Evolutionary conservation across 2,329 filamentous ascomycete genomes (phyloP), one percentile per base, ranked within the genome.

Genomic region (Harringtonia lauricola): DNA sequence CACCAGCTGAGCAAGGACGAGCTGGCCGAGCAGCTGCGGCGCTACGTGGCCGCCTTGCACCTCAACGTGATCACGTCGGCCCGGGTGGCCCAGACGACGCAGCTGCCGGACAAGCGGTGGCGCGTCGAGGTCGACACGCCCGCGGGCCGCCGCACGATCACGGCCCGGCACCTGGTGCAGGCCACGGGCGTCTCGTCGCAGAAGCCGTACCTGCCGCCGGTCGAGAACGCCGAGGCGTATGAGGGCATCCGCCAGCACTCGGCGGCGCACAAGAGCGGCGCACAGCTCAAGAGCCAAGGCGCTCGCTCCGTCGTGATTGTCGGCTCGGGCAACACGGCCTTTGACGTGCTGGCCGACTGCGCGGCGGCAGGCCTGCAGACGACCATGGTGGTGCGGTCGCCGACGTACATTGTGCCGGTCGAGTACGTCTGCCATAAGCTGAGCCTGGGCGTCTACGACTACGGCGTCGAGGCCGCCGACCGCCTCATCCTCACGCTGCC

Each of bases 271-370:
- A 39, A 9, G 8, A 44, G 21, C 31, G 42, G 29, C 6, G 15
- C 8, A 0, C 21, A 22, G 7, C 29, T 44, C 5, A n/a, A 28
- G 8, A 21, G 19, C 1, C 3, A 4, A 2, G 36, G 36, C 12
- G 42, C 19, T 4, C 36, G 17, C 8, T 39, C 42, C 2, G 42
- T 44, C 8, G 42, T 36, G 8, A 13, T 44, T 21, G 39, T 44
- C 22, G 42, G 42, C 29, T 44, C 42, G 4, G 42, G 36, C 36
- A 44, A 44, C 42, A 44, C 42, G 13, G 42, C 42, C 42, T 44
- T 44, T 39, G 42, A 44, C 15, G 36, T 44, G 19, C 36, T 44
- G 4, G 17, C 30, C n/a, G 42, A 44, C 36, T 44, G 42, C 22
- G 36, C 35, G 8, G 22, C 5, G 3, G 42, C 42, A 2, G 36